phyloP scores from a whole-genome alignment of 2,329 filamentous ascomycete species.

The Ophiocordyceps sinensis region DNA sequence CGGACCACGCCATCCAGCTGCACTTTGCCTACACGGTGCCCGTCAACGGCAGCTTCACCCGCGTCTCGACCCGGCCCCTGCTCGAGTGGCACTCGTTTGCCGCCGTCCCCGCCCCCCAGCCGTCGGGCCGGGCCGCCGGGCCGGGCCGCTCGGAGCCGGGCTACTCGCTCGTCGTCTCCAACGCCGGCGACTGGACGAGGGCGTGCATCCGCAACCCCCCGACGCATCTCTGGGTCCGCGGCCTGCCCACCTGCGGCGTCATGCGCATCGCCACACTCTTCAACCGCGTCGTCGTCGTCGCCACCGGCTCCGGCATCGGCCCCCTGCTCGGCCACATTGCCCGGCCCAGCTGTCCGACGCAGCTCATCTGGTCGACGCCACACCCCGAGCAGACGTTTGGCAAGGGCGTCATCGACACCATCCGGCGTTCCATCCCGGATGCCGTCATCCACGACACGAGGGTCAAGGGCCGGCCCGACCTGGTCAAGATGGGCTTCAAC shows the following conservation, averaged over 20 bases:
- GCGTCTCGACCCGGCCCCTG: constrained; percentile 48
- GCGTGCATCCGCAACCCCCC: constrained; percentile 48
- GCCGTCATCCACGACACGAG: constrained; percentile 57
- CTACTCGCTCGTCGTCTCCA: constrained; percentile 57
- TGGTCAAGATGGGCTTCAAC: constrained; percentile 35
- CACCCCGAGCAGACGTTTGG: constrained; percentile 50
- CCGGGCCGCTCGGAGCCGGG: too few species aligned
- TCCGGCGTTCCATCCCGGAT: constrained; percentile 41
- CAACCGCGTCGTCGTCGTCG: constrained; percentile 48
- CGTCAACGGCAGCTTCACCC: constrained; percentile 29
- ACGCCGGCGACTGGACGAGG: constrained; percentile 62
- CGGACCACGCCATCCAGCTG: constrained; percentile 56
- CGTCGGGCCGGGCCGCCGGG: constrained; percentile 9
- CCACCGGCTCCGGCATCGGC: constrained; percentile 60
- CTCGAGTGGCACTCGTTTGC: constrained; percentile 66
- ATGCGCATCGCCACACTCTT: constrained; percentile 54
- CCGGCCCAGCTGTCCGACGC: constrained; percentile 30
- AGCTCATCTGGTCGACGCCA: constrained; percentile 56
- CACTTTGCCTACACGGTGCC: constrained; percentile 52
- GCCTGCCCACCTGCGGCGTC: constrained; percentile 52
- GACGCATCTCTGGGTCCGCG: constrained; percentile 50
- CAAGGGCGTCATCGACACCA: constrained; percentile 34
- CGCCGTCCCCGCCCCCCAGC: constrained; percentile 46
- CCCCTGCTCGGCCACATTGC: constrained; percentile 49
- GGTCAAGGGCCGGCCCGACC: constrained; percentile 41